Percentiles rank a stretch among this genome's conserved stretches.
These are phyloP conservation scores for Eimeria nieschulzi DNA, from an alignment of 169 alveolate genomes.

Conservation along the genomic window DNA sequence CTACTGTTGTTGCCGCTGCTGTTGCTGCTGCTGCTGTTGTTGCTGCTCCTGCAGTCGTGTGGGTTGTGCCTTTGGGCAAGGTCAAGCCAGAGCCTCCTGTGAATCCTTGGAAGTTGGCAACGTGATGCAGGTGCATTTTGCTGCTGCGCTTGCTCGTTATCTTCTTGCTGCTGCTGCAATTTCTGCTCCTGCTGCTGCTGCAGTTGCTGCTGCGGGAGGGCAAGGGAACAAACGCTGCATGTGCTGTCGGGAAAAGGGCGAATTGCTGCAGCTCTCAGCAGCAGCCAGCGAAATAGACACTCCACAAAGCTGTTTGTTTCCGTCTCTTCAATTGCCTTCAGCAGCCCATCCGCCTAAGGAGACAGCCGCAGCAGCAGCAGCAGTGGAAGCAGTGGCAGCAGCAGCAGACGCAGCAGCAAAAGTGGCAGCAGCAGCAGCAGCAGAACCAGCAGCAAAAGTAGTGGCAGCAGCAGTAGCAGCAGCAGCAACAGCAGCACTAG, in stretches of 20 bases:
- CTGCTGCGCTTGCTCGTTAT: neutral
- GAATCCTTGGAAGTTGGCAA: too few relatives aligned
- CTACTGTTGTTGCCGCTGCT: constrained; percentile 29
- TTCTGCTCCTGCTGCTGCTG: constrained; percentile 20
- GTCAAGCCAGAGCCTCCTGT: too few relatives aligned
- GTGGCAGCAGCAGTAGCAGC: neutral
- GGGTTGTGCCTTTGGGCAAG: too few relatives aligned
- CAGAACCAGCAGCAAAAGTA: constrained; percentile 7
- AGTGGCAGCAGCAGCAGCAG: neutral
- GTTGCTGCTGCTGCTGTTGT: constrained; percentile 15
- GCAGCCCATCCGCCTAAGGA: constrained; percentile 24
- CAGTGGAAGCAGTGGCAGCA: constrained; percentile 24
- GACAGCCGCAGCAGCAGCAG: constrained; percentile 54
- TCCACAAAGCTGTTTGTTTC: neutral
- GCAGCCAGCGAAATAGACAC: constrained; percentile 10
- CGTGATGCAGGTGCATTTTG: too few relatives aligned
- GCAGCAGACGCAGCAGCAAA: constrained; percentile 16
- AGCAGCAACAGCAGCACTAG: too few relatives aligned
- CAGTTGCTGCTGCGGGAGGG: constrained; percentile 48
- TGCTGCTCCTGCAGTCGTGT: constrained; percentile 29
- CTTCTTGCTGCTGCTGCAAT: constrained; percentile 23
- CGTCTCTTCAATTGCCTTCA: constrained; percentile 44
- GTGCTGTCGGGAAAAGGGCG: neutral
- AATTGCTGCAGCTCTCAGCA: constrained; percentile 55
- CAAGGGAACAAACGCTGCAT: constrained; percentile 23